These are phyloP conservation scores for Plasmopara muralis DNA, from an alignment of 352 stramenopile species.

Conservation along the genomic window DNA sequence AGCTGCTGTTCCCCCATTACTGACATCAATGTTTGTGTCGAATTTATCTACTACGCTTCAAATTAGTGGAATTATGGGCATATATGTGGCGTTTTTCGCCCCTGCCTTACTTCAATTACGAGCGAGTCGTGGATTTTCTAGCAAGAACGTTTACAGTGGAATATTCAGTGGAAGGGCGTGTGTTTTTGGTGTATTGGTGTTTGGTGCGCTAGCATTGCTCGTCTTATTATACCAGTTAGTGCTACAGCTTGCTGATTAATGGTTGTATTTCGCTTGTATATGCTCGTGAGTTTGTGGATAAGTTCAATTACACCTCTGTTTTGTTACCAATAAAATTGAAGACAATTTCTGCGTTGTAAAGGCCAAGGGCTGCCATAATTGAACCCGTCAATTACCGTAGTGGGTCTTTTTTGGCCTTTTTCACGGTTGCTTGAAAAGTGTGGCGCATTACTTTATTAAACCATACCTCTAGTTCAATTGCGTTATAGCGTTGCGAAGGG, in stretches of 20 bases:
- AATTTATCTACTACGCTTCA: slow-evolving; percentile 85
- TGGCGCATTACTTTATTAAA: too few species aligned
- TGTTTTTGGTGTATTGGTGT: slow-evolving; percentile 58
- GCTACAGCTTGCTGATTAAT: slow-evolving; percentile 25
- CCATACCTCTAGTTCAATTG: too few species aligned
- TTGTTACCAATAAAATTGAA: too few species aligned
- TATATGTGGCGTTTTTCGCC: slow-evolving; percentile 81
- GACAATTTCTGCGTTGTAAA: too few species aligned
- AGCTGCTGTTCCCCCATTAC: slow-evolving; percentile 67
- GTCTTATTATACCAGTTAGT: slow-evolving; percentile 58
- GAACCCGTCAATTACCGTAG: too few species aligned
- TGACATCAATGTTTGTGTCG: slow-evolving; percentile 75
- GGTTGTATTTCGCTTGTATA: too few species aligned
- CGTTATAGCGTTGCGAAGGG: too few species aligned
- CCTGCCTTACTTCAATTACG: slow-evolving; percentile 63
- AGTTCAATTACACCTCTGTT: too few species aligned
- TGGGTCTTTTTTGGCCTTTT: too few species aligned
- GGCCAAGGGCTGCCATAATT: too few species aligned
- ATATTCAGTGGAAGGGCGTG: slow-evolving; percentile 49
- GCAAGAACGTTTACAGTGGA: slow-evolving; percentile 52
- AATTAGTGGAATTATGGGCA: slow-evolving; percentile 68
- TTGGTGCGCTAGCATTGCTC: slow-evolving; percentile 51
- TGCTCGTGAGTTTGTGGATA: too few species aligned
- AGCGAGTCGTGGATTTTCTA: slow-evolving; percentile 41
- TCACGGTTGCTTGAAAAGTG: too few species aligned